These are phyloP conservation scores for Linnemannia hyalina DNA, from an alignment of 192 early-diverging fungal species.

Conservation along the genomic window DNA sequence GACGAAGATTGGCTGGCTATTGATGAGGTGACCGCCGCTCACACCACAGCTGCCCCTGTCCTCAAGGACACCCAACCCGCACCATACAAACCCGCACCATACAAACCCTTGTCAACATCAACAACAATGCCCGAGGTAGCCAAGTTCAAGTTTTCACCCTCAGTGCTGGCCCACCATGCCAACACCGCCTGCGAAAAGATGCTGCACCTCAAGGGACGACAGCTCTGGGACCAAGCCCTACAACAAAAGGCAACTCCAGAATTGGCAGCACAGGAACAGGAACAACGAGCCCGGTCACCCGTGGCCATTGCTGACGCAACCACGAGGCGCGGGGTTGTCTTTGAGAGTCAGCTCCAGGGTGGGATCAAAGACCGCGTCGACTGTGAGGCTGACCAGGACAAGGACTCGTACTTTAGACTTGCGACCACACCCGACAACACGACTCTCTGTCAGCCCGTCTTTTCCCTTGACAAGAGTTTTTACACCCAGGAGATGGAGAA, in stretches of 20 bases:
- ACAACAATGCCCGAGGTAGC: neutral
- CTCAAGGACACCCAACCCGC: neutral
- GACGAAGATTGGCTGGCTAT: conserved; percentile 30
- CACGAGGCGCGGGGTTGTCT: conserved; percentile 25
- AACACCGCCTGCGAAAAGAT: conserved; percentile 53
- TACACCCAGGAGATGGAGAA: conserved; percentile 34
- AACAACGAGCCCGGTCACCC: neutral
- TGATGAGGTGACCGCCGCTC: conserved; percentile 1
- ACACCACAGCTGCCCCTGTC: no score
- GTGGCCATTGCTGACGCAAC: conserved; percentile 21
- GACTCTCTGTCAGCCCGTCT: conserved; percentile 38
- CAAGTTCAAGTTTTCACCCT: conserved; percentile 44
- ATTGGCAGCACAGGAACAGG: neutral
- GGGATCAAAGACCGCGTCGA: conserved; percentile 22
- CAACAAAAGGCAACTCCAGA: neutral
- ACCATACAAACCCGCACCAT: neutral
- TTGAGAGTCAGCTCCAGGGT: conserved; percentile 21
- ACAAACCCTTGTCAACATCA: neutral
- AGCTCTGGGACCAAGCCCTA: conserved; percentile 20
- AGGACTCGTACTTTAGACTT: conserved; percentile 45
- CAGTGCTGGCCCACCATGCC: conserved; percentile 40
- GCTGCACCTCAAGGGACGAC: conserved; percentile 39
- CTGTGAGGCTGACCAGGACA: conserved; percentile 32
- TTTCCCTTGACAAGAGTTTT: conserved; percentile 31
- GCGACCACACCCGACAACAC: conserved; percentile 16